Evolutionary conservation across 345 rosid species (phyloP).

Genomic region (Populus alba): DNA sequence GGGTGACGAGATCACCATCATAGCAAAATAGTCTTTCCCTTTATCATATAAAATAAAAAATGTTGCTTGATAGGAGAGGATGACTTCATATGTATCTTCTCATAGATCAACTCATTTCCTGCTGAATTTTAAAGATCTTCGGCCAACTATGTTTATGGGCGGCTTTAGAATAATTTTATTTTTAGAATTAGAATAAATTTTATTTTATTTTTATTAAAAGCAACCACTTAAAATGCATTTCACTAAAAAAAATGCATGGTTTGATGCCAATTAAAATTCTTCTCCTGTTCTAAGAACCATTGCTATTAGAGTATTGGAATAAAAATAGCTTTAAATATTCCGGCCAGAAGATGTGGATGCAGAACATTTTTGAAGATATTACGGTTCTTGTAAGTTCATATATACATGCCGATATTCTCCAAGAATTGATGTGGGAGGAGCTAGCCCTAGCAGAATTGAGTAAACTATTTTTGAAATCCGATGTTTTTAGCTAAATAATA

Average conservation of each 20-base stretch:
- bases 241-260: background rate
- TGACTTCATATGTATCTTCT: background rate
- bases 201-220: no score
- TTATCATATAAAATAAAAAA: background rate
- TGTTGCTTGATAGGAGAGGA: background rate
- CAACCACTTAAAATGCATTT: background rate
- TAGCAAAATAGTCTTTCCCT: background rate
- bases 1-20: constrained; percentile 15
- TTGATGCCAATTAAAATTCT: background rate
- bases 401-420: background rate
- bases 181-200: background rate
- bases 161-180: background rate
- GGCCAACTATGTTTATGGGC: background rate
- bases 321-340: constrained; percentile 1
- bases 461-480: background rate
- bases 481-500: background rate
- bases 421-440: background rate
- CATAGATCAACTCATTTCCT: background rate
- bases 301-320: background rate
- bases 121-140: background rate
- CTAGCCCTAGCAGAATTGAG: background rate
- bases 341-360: background rate
- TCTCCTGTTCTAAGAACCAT: background rate
- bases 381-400: background rate
- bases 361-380: background rate